Conservation (phyloP, 2,329 filamentous ascomycete species). For the Coniochaeta ligniaria region DNA sequence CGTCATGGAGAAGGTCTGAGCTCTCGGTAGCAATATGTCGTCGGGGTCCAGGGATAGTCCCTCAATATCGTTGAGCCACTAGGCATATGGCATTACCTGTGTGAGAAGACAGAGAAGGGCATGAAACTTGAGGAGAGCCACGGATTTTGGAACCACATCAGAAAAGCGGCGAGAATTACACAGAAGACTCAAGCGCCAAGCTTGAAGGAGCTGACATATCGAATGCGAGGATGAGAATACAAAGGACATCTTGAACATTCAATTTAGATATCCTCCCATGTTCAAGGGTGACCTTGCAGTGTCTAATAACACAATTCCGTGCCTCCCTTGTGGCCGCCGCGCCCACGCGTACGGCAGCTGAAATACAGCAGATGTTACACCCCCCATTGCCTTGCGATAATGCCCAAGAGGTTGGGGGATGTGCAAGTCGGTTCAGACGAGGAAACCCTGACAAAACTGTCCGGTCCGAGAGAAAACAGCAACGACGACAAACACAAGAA, state of each 20-base stretch:
- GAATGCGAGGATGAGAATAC: background rate
- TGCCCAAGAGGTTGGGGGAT: background rate
- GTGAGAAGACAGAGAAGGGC: too few species aligned
- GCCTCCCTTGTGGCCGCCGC: background rate
- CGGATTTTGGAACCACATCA: background rate
- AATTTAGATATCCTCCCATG: background rate
- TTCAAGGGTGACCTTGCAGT: background rate
- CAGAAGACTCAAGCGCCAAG: background rate
- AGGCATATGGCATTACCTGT: too few species aligned
- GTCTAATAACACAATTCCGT: background rate
- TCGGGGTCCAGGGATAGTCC: too few species aligned
- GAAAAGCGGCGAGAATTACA: background rate
- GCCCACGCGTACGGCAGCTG: background rate
- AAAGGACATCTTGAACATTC: background rate
- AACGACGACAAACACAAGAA: background rate
- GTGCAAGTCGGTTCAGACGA: background rate
- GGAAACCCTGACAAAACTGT: background rate
- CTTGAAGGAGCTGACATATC: background rate
- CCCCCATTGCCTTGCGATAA: background rate
- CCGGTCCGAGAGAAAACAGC: background rate
- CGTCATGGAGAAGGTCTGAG: slow-evolving; percentile 6
- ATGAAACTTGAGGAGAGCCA: too few species aligned
- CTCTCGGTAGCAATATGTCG: too few species aligned
- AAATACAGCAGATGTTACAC: background rate
- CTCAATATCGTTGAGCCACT: too few species aligned